Percentiles rank a stretch among this genome's conserved stretches.
These are phyloP conservation scores for Guyanaporus albipodus DNA, from an alignment of 768 basidiomycete genomes.

Conservation along the genomic window DNA sequence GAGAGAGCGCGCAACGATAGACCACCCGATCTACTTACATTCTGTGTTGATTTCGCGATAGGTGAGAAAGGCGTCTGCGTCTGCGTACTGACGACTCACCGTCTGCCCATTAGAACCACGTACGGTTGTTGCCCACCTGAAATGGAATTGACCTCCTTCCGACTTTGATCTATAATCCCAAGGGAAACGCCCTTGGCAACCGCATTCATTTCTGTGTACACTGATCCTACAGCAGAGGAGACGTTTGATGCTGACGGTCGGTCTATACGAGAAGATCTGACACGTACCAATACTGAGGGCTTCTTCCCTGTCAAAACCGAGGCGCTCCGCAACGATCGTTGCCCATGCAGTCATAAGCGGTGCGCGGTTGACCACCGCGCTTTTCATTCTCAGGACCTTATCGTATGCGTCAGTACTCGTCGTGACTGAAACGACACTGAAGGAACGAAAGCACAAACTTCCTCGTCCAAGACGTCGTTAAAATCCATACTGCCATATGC, in stretches of 20 bases:
- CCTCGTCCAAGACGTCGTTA: conserved; percentile 67
- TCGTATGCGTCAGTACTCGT: conserved; percentile 2
- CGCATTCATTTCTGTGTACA: conserved; percentile 92
- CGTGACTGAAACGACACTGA: neutral
- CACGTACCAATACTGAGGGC: conserved; percentile 82
- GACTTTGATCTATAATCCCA: conserved; percentile 63
- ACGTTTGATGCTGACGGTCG: neutral
- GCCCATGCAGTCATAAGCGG: conserved; percentile 96
- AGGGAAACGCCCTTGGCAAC: conserved; percentile 79
- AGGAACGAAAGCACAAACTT: conserved; percentile 39
- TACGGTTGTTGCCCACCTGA: conserved; percentile 70
- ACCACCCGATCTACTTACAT: conserved; percentile 34
- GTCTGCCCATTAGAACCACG: conserved; percentile 79
- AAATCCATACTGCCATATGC: conserved; percentile 60
- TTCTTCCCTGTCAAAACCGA: conserved; percentile 86
- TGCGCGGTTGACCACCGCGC: conserved; percentile 79
- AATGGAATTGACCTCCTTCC: conserved; percentile 51
- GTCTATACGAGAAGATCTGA: neutral
- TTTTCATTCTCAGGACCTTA: conserved; percentile 58
- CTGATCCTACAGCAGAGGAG: conserved; percentile 58
- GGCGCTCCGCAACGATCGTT: conserved; percentile 74
- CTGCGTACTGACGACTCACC: conserved; percentile 36
- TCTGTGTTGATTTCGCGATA: conserved; percentile 17
- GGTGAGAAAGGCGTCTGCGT: neutral
- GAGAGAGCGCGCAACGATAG: neutral